phyloP scores from a whole-genome alignment of 257 asterid species.

The Fraxinus pennsylvanica region DNA sequence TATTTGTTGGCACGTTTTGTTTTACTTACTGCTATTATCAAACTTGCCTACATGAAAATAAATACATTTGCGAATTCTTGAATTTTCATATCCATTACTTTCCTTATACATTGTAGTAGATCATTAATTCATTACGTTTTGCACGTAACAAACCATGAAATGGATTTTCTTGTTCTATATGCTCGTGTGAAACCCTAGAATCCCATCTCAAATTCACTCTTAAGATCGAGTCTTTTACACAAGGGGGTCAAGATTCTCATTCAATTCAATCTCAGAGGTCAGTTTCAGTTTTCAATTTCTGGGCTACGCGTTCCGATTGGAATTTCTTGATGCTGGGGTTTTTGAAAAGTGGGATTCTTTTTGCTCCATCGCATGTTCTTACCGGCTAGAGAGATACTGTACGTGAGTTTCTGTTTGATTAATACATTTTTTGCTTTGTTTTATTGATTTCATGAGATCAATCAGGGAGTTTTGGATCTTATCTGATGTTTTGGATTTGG shows the following conservation, averaged over 20 bases:
- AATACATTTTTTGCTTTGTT: neutral
- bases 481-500: neutral
- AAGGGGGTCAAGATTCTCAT: slow-evolving; percentile 27
- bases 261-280: slow-evolving; percentile 47
- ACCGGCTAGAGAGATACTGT: neutral
- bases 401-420: slow-evolving; percentile 34
- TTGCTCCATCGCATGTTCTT: neutral
- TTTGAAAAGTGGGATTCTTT: slow-evolving; percentile 30
- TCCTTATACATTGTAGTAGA: slow-evolving; percentile 30
- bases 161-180: neutral
- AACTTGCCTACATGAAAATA: slow-evolving; percentile 22
- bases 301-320: slow-evolving; percentile 29
- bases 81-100: slow-evolving; percentile 55
- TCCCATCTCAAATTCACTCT: slow-evolving; percentile 22
- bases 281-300: slow-evolving; percentile 36
- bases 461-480: slow-evolving; percentile 5
- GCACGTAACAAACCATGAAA: slow-evolving; percentile 15
- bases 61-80: slow-evolving; percentile 22
- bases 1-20: slow-evolving; percentile 60
- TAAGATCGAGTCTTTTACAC: slow-evolving; percentile 22
- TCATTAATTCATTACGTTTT: slow-evolving; percentile 40
- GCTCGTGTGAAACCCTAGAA: slow-evolving; percentile 21
- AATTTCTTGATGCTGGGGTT: slow-evolving; percentile 18
- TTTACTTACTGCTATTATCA: slow-evolving; percentile 29
- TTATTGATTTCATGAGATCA: slow-evolving; percentile 8